A percentile compares a stretch with the other conserved stretches of the same genome.
Conservation (phyloP, 2,329 filamentous ascomycete genomes). For the Tolypocladium pustulatum region DNA sequence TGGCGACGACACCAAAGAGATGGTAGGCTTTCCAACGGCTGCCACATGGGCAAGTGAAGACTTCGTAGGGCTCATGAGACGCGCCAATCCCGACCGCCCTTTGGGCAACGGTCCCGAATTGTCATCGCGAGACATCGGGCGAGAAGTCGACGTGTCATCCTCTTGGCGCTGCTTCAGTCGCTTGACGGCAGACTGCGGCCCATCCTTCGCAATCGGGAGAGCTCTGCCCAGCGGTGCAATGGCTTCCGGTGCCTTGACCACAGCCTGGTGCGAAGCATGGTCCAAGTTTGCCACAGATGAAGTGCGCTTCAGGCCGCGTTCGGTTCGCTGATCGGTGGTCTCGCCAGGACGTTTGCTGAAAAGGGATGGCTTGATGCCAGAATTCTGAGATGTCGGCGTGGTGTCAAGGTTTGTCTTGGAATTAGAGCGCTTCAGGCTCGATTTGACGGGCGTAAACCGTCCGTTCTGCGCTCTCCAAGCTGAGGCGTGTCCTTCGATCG, state of each 20-base stretch:
- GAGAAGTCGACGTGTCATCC: conserved; percentile 59
- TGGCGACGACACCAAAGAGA: conserved; percentile 27
- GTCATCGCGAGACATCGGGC: conserved; percentile 44
- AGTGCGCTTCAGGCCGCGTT: conserved; percentile 23
- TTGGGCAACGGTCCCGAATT: conserved; percentile 22
- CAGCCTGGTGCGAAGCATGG: conserved; percentile 6
- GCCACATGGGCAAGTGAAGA: conserved; percentile 51
- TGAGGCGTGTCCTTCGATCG: conserved; percentile 78
- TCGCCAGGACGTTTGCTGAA: conserved; percentile 58
- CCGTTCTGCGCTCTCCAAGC: conserved; percentile 54
- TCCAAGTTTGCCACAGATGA: conserved; percentile 21
- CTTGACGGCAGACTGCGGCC: conserved; percentile 43
- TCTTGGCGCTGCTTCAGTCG: conserved; percentile 55
- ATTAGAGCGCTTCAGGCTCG: conserved; percentile 27
- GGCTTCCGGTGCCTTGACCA: conserved; percentile 15
- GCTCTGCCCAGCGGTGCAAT: conserved; percentile 9
- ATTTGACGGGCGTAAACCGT: conserved; percentile 37
- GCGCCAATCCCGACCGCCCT: conserved; percentile 39
- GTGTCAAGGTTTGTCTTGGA: conserved; percentile 34
- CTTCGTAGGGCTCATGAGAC: conserved; percentile 69
- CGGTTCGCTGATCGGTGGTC: conserved; percentile 27
- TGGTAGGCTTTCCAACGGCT: conserved; percentile 15
- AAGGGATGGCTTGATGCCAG: conserved; percentile 39
- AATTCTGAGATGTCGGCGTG: conserved; percentile 21
- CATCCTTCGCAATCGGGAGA: conserved; percentile 1